Evolutionary conservation across 2,329 filamentous ascomycete species (phyloP).

Genomic region (Diplodia intermedia): DNA sequence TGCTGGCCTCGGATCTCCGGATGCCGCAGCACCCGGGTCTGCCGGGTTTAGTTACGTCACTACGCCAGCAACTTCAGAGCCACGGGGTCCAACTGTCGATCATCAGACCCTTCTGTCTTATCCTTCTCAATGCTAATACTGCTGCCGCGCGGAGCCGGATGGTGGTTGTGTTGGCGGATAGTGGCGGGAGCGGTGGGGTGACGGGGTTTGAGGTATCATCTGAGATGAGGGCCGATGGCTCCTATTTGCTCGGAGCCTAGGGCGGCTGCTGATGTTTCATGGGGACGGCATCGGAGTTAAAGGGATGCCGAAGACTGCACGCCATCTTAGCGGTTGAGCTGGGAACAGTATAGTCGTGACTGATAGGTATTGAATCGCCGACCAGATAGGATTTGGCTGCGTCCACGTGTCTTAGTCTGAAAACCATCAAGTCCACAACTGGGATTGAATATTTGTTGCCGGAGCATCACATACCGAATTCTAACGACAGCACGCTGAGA

Average conservation of each 20-base stretch:
- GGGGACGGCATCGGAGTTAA: too few species aligned
- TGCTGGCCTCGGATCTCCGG: conserved; percentile 13
- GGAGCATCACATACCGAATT: too few species aligned
- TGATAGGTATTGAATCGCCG: too few species aligned
- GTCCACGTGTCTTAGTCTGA: too few species aligned
- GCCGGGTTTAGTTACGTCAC: conserved; percentile 8
- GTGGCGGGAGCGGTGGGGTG: not conserved
- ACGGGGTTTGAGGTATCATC: not conserved
- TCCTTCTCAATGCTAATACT: not conserved
- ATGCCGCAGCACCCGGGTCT: not conserved
- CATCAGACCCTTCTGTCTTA: conserved; percentile 11
- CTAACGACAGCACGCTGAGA: too few species aligned
- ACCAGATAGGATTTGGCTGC: too few species aligned
- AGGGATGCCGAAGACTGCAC: too few species aligned
- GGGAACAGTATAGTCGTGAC: too few species aligned
- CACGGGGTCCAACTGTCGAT: not conserved
- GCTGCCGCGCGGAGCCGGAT: conserved; percentile 4
- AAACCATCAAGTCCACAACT: too few species aligned
- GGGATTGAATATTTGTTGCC: too few species aligned
- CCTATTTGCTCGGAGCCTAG: conserved; percentile 8
- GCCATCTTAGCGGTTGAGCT: not conserved
- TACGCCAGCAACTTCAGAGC: too few species aligned
- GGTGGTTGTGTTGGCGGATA: not conserved
- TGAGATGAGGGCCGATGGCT: not conserved
- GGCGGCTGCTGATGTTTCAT: not conserved